These are phyloP conservation scores for Blumeria graminis DNA, from an alignment of 2,329 filamentous ascomycete species.

Conservation along the genomic window DNA sequence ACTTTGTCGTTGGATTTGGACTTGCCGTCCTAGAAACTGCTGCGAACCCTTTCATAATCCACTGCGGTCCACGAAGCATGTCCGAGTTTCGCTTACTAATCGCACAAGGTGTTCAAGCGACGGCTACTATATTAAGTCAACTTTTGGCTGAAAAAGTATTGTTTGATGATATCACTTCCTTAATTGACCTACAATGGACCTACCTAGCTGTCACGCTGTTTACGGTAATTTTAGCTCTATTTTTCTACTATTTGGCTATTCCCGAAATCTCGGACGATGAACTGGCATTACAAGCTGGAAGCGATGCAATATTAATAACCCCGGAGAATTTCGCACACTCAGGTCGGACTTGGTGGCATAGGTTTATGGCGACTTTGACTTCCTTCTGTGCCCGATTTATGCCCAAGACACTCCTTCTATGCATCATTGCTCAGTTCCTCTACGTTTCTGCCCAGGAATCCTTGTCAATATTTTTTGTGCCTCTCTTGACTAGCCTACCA, in stretches of 20 bases:
- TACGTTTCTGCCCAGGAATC: neutral
- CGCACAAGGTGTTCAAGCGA: conserved; percentile 53
- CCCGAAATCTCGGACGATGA: conserved; percentile 30
- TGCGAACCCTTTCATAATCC: conserved; percentile 48
- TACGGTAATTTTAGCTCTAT: conserved; percentile 42
- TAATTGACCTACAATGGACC: conserved; percentile 62
- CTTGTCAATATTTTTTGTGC: conserved; percentile 32
- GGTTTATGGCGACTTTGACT: no score
- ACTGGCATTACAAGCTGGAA: conserved; percentile 22
- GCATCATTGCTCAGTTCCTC: conserved; percentile 21
- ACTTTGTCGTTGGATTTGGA: conserved; percentile 53
- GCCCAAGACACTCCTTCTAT: conserved; percentile 29
- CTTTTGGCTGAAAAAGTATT: conserved; percentile 52
- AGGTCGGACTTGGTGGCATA: no score
- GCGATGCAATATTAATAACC: conserved; percentile 7
- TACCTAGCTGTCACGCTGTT: conserved; percentile 62
- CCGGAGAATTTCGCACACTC: neutral
- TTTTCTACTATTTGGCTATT: conserved; percentile 44
- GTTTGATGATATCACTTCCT: conserved; percentile 31
- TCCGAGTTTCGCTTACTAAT: conserved; percentile 52
- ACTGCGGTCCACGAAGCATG: conserved; percentile 51
- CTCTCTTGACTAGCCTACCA: conserved; percentile 37
- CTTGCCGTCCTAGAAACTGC: conserved; percentile 57
- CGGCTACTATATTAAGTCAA: conserved; percentile 47
- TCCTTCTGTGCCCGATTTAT: no score